phyloP scores from a whole-genome alignment of 2,329 filamentous ascomycete species.

The Calonectria multiphialidica region DNA sequence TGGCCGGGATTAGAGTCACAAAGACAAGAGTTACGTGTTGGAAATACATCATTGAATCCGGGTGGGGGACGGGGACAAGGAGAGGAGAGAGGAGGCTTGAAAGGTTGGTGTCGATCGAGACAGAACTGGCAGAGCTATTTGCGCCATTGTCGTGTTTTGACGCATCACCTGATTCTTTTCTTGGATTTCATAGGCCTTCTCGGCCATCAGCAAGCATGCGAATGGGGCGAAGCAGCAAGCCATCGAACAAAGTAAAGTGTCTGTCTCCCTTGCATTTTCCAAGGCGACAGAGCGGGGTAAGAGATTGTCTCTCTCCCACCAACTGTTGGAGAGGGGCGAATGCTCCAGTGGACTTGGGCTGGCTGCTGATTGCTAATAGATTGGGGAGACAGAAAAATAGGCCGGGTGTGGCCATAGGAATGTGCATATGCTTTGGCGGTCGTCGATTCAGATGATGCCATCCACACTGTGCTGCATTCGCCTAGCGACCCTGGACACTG shows the following conservation, averaged over 20 bases:
- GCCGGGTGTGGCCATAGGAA: too few relatives aligned
- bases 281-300: background rate
- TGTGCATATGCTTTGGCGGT: too few relatives aligned
- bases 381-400: too few relatives aligned
- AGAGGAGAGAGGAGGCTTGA: background rate
- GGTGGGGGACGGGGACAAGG: background rate
- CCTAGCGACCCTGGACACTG: too few relatives aligned
- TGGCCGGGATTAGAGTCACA: background rate
- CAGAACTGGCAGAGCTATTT: background rate
- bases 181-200: background rate
- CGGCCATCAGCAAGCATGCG: background rate
- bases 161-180: background rate
- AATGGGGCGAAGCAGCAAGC: background rate
- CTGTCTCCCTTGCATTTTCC: background rate
- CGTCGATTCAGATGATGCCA: too few relatives aligned
- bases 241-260: background rate
- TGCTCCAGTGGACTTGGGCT: too few relatives aligned
- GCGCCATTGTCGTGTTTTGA: background rate
- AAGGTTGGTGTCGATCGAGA: background rate
- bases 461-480: too few relatives aligned
- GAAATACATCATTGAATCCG: too few relatives aligned
- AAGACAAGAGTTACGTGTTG: background rate
- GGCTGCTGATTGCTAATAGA: too few relatives aligned
- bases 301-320: background rate
- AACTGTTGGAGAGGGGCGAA: too few relatives aligned